phyloP scores from a whole-genome alignment of 495 filamentous ascomycete genomes.

The Astrothelium subdiscretum region DNA sequence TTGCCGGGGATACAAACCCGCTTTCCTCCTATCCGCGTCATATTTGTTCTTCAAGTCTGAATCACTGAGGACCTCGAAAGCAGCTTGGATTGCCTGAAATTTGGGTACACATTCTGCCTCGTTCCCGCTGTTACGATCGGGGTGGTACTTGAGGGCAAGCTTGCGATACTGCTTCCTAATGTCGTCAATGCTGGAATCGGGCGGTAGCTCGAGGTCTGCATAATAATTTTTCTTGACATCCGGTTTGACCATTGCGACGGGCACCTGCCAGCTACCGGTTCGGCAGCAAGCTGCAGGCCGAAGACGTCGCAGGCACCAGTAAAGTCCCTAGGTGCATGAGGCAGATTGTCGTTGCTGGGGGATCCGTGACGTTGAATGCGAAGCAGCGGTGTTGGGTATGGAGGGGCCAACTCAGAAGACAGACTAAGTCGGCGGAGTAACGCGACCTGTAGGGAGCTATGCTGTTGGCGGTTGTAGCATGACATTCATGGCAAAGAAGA shows the following conservation, averaged over 20 bases:
- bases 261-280: neutral
- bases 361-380: neutral
- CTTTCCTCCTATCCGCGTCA: slow-evolving; percentile 54
- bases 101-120: slow-evolving; percentile 66
- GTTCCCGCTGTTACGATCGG: slow-evolving; percentile 76
- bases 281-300: neutral
- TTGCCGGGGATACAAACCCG: slow-evolving; percentile 20
- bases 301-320: neutral
- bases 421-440: neutral
- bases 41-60: slow-evolving; percentile 56
- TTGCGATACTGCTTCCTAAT: slow-evolving; percentile 81
- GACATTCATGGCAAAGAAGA: neutral
- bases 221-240: slow-evolving; percentile 76
- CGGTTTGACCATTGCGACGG: slow-evolving; percentile 52
- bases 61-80: slow-evolving; percentile 73
- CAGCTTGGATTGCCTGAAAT: slow-evolving; percentile 76
- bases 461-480: neutral
- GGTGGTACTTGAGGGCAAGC: slow-evolving; percentile 75
- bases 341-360: neutral
- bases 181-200: slow-evolving; percentile 52
- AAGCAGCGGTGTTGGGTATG: neutral
- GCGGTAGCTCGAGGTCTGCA: slow-evolving; percentile 59
- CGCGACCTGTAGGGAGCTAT: neutral
- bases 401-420: neutral
- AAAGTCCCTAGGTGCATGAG: neutral